Base-by-base conservation (phyloP, 2,329 filamentous ascomycete genomes). In the Penicillium sclerotigenum region DNA sequence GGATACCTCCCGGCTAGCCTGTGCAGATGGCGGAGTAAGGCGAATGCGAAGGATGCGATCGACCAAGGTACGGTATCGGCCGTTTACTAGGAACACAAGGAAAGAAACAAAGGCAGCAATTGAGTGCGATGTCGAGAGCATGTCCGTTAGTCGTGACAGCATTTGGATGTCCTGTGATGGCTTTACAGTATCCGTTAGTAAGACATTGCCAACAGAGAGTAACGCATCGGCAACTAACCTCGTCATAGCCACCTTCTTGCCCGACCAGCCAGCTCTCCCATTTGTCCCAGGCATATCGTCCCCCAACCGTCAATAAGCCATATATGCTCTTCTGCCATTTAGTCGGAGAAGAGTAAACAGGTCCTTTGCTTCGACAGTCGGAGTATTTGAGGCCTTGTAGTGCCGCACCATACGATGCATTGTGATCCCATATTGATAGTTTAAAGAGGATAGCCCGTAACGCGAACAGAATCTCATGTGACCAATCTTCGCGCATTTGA, bases 341-440 rank as follows among this genome's bases (percentile, higher is more conserved):
- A n/a, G 87, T 88, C 0, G 93, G 92, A 16, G 88, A 77, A 13
- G 84, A 82, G 49, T 89, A 76, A 26, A 87, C 83, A 0, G 84
- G 77, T 10, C 84, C 84, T 45, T 75, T 75, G 51, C 80, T 81
- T 59, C 93, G 83, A 47, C 91, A 92, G 71, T 97, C 93, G 11
- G 90, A 89, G 69, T 93, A 97, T 69, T 87, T 87, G 28, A 99
- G 81, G 60, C 96, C 96, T 74, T 99, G 94, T 47, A 99, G 79
- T 34, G 90, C 87, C 11, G 94, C 94, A 58, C 94, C 94, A 73
- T 99, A 97, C 5, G 90, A 95, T 37, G 94, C 90, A 72, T 96
- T 87, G 73, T 97, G 90, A 73, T 97, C 92, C 94, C 94, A 99
- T 56, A 99, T 87, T 16, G 89, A 91, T 59, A 99, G 83, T 75